A percentile compares a stretch with the other conserved stretches of the same genome.
Conservation (phyloP, 192 early-diverging fungal species). For the Geranomyces variabilis region DNA sequence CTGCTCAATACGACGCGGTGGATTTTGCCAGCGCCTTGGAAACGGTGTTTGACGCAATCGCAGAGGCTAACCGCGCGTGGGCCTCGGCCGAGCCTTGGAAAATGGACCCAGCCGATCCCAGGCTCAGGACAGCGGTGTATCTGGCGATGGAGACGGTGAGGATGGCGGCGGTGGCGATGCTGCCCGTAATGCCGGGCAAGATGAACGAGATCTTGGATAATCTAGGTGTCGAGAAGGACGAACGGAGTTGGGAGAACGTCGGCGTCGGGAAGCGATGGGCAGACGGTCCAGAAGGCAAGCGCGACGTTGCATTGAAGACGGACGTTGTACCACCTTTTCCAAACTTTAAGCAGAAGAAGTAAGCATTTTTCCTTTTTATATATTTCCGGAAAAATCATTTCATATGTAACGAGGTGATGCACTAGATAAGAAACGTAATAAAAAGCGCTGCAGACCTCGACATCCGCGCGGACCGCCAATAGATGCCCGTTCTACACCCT, state of each 20-base stretch:
- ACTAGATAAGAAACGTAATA: no score
- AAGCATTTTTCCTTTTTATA: no score
- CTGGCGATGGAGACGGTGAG: constrained; percentile 77
- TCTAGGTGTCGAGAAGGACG: constrained; percentile 56
- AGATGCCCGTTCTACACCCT: no score
- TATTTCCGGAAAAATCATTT: no score
- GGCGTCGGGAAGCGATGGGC: constrained; percentile 16
- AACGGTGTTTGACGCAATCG: constrained; percentile 66
- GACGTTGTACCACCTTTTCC: neutral
- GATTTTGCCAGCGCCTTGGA: constrained; percentile 67
- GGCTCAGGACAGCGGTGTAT: constrained; percentile 68
- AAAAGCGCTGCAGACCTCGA: no score
- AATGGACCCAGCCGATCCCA: constrained; percentile 46
- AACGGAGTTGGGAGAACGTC: constrained; percentile 66
- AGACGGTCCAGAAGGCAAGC: neutral
- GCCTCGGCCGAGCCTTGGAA: constrained; percentile 79
- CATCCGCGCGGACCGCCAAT: no score
- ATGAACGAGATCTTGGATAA: constrained; percentile 65
- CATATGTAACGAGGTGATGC: no score
- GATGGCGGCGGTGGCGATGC: constrained; percentile 72
- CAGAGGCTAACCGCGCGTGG: constrained; percentile 77
- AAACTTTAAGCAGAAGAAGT: neutral
- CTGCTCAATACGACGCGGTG: constrained; percentile 12
- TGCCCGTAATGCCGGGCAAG: constrained; percentile 87
- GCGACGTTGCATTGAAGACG: neutral